Percentiles rank a stretch among this genome's conserved stretches.
phyloP scores from a whole-genome alignment of 192 early-diverging fungal species.

The Backusella tuberculispora region DNA sequence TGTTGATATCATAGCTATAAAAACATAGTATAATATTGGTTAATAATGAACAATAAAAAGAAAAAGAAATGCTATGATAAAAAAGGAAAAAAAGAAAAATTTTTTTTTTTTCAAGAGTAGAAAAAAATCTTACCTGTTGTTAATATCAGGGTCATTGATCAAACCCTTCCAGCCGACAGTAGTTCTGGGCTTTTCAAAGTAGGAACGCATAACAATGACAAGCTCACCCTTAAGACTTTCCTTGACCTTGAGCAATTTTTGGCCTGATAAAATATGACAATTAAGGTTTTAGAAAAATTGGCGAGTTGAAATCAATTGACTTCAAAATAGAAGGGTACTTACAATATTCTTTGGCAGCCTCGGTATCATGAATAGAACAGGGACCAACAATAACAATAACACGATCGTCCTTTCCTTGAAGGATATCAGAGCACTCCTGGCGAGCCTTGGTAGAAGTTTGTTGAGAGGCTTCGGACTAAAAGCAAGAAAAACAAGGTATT shows the following conservation, averaged over 20 bases:
- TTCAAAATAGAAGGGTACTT: neutral
- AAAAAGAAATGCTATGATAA: neutral
- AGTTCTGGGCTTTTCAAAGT: slow-evolving; percentile 87
- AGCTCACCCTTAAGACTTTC: slow-evolving; percentile 62
- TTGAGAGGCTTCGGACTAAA: slow-evolving; percentile 33
- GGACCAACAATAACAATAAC: slow-evolving; percentile 85
- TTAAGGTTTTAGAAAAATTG: neutral
- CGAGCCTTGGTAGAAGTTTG: slow-evolving; percentile 55
- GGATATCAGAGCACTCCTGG: slow-evolving; percentile 66
- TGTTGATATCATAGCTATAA: slow-evolving; percentile 74
- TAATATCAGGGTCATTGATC: slow-evolving; percentile 79
- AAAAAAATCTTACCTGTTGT: slow-evolving; percentile 52
- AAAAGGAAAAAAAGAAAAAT: too few species aligned
- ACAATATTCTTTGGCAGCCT: slow-evolving; percentile 81
- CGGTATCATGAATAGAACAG: slow-evolving; percentile 84
- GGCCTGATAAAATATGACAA: neutral
- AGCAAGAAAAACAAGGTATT: neutral
- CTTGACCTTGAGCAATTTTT: slow-evolving; percentile 44
- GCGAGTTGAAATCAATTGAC: neutral
- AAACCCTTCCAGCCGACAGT: slow-evolving; percentile 95
- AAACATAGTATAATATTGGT: neutral
- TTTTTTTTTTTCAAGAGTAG: neutral
- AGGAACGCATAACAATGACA: slow-evolving; percentile 81
- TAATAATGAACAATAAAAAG: neutral
- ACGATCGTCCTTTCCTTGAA: slow-evolving; percentile 75